phyloP scores from a whole-genome alignment of 2,329 filamentous ascomycete species.

The Kalaharituber pfeilii region DNA sequence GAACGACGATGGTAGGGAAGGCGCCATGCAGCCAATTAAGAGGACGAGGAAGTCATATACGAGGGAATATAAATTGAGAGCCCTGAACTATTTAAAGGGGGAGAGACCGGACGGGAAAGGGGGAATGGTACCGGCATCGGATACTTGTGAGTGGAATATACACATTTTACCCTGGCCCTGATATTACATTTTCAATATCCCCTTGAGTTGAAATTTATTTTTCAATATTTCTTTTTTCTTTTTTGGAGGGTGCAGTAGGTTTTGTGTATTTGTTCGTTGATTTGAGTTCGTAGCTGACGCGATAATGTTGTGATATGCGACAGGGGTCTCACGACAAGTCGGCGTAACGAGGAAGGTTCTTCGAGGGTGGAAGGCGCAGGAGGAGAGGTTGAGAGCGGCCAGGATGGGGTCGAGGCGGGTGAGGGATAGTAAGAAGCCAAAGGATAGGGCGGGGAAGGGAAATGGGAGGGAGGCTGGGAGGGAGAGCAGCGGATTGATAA shows the following conservation, averaged over 20 bases:
- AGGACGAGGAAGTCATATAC: neutral
- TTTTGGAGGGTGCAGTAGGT: too few species aligned
- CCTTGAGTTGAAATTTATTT: neutral
- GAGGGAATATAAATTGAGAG: neutral
- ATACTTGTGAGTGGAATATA: neutral
- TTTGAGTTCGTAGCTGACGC: too few species aligned
- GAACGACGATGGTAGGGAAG: too few species aligned
- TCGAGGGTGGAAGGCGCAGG: neutral
- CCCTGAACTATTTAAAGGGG: neutral
- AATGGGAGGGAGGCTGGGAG: neutral
- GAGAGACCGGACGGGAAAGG: neutral
- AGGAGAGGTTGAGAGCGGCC: neutral
- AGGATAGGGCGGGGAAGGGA: neutral
- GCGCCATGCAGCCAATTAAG: too few species aligned
- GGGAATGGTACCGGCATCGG: neutral
- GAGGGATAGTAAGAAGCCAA: neutral
- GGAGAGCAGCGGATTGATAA: too few species aligned
- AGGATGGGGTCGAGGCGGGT: neutral
- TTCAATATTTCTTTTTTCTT: neutral
- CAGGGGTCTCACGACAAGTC: neutral
- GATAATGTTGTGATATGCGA: neutral
- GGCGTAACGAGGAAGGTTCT: neutral
- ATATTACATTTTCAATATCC: neutral
- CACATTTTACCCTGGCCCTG: neutral
- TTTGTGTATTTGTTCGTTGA: too few species aligned